Evolutionary conservation across 2,329 filamentous ascomycete genomes (phyloP), one percentile per base, ranked within the genome.

Genomic region (Trichocomaceae sp.): DNA sequence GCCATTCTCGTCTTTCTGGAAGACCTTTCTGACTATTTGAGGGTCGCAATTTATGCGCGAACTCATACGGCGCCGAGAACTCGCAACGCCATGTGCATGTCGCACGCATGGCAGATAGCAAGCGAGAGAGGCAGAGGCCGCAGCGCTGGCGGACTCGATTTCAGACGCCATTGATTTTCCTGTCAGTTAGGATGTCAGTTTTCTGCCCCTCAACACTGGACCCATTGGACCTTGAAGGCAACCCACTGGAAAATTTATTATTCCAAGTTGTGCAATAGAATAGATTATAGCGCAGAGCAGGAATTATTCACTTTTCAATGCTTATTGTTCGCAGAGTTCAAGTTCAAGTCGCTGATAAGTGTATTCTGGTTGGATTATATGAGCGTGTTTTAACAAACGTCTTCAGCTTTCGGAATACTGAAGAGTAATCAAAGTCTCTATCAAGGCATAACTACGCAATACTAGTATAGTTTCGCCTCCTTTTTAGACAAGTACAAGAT

Each of bases 91-190:
- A 44, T 58, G 45, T 22, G 62, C 62, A 41, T 64, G 59, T 45
- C 68, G 64, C 57, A 73, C 68, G 23, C 60, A 63, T 50, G 70
- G 70, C 39, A 73, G 65, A 59, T 64, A 65, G 54, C 69, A 72
- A 42, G 67, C 63, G 41, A 64, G 63, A 19, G 60, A 63, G 57
- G 67, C 63, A 19, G 60, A 63, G 57, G 67, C 63, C 49, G 63
- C 62, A 63, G 68, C 68, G 53, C 9, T 59, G 29, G 29, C 29
- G 13, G 17, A 20, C 26, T 57, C 44, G 26, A 12, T 42, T 39
- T 44, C 26, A 44, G 45, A 52, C 29, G 47, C 31, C 47, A 57
- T 57, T 17, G 26, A 15, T 12, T 29, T n/a, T n/a, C n/a, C n/a
- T 33, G n/a, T 51, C 50, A 46, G 50, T 12, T 9, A 33, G 5